Evolutionary conservation across 306 rosid genomes (phyloP), one percentile per base, ranked within the genome.

Genomic region (Cicer judaicum): DNA sequence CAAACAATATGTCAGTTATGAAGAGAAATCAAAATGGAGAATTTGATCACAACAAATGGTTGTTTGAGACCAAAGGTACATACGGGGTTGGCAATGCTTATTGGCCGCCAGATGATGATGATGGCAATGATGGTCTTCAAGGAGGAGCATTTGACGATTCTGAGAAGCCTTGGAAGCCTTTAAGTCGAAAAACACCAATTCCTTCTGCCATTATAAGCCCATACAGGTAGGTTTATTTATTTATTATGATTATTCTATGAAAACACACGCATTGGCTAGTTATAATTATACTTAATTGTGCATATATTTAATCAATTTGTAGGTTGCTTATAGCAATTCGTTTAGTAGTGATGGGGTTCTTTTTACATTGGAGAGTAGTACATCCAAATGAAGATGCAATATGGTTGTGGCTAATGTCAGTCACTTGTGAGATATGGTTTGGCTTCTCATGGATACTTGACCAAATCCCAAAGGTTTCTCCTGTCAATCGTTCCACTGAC

Each of bases 1-100:
- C 84, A 14, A 85, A 80, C 38, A 87, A 85, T 64, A 92, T 90
- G 95, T 85, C 96, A 7, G 86, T 91, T 75, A 93, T 88, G 96
- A 93, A 86, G 72, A 86, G 94, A 81, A 87, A 87, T 68, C 92
- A 85, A 84, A 84, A 78, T 12, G 97, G 93, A 59, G 97, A 93
- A 11, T 89, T 93, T 73, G 98, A 93, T 78, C 96, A 93, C 70
- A 89, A 91, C 14, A 78, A 88, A 74, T 93, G 96, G 93, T 64
- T 91, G 78, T 93, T 91, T 60, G 98, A 93, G 84, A 89, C 92
- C 8, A 72, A 83, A 67, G 98, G 97, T 19, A 93, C 97, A 8
- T 93, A 89, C 47, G 98, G 98, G 0, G 89, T 89, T 63, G 98
- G 98, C 0, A 93, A 87, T 83, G 97, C 97, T 2, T 91, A 82